Conservation (phyloP, 2,329 filamentous ascomycete genomes). For the Phialemoniopsis sp. region DNA sequence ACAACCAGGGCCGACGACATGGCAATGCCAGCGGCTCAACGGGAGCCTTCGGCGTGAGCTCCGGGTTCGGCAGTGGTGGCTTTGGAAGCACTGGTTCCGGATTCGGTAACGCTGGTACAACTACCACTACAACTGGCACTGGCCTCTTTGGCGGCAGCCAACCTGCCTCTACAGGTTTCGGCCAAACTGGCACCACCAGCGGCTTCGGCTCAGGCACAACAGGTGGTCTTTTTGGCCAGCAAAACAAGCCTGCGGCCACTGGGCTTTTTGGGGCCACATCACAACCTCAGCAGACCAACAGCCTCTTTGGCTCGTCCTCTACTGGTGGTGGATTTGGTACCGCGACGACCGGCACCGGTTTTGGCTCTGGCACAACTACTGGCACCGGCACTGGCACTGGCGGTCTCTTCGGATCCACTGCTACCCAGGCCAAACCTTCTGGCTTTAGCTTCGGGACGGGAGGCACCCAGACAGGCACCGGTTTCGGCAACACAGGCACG, state of each 20-base stretch:
- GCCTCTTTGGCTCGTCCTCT: constrained; percentile 32
- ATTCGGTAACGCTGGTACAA: constrained; percentile 40
- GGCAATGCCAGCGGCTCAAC: constrained; percentile 75
- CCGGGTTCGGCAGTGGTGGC: constrained; percentile 42
- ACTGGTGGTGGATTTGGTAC: constrained; percentile 16
- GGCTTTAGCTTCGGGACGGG: constrained; percentile 14
- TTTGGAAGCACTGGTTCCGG: constrained; percentile 39
- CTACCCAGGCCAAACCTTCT: constrained; percentile 14
- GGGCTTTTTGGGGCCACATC: constrained; percentile 27
- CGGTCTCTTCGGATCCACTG: constrained; percentile 20
- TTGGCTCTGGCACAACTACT: constrained; percentile 22
- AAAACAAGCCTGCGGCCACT: constrained; percentile 7
- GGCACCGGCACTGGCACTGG: constrained; percentile 17
- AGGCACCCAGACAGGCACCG: constrained; percentile 11
- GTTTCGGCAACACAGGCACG: constrained; percentile 25
- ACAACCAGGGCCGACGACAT: constrained; percentile 77
- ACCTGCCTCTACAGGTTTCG: constrained; percentile 30
- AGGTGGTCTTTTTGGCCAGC: constrained; percentile 36
- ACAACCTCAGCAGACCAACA: constrained; percentile 17
- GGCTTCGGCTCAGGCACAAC: constrained; percentile 31
- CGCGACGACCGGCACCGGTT: constrained; percentile 11
- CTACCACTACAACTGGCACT: constrained; percentile 23
- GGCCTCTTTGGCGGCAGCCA: constrained; percentile 31
- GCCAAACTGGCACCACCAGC: constrained; percentile 17
- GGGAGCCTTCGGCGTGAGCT: constrained; percentile 72